Evolutionary conservation across 2,329 filamentous ascomycete species (phyloP).

Genomic region (Ascomycota sp.): DNA sequence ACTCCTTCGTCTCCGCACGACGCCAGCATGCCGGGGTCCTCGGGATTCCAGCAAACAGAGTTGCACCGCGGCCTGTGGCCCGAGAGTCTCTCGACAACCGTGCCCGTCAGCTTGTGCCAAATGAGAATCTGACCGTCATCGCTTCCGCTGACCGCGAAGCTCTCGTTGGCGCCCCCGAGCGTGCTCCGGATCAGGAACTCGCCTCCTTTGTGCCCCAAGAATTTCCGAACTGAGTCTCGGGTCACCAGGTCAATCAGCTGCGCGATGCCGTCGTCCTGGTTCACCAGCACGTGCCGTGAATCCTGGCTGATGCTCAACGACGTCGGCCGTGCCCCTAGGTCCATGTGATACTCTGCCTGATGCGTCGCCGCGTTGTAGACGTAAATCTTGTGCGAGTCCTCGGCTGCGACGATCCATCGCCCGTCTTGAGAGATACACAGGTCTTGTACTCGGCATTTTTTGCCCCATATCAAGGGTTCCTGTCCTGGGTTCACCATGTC

Average conservation of each 20-base stretch:
- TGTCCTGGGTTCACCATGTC: constrained; percentile 30
- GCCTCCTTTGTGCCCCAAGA: constrained; percentile 54
- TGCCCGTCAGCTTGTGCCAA: constrained; percentile 73
- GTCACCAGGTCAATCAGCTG: constrained; percentile 60
- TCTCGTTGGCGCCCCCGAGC: constrained; percentile 81
- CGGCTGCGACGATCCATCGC: constrained; percentile 58
- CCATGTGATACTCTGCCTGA: constrained; percentile 55
- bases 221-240: constrained; percentile 51
- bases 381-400: constrained; percentile 48
- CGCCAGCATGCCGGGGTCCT: constrained; percentile 65
- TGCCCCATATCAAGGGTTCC: constrained; percentile 45
- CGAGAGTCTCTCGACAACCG: constrained; percentile 52
- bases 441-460: constrained; percentile 60
- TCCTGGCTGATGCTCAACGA: constrained; percentile 68
- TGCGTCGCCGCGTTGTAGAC: constrained; percentile 65
- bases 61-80: constrained; percentile 68
- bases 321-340: constrained; percentile 44
- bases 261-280: constrained; percentile 57
- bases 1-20: constrained; percentile 75
- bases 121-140: constrained; percentile 65
- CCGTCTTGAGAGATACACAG: constrained; percentile 69
- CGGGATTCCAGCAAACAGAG: constrained; percentile 74
- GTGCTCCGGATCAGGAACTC: constrained; percentile 61
- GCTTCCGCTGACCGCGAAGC: constrained; percentile 78
- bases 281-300: constrained; percentile 64